Base-by-base conservation (phyloP, 345 rosid species). In the Punica granatum region DNA sequence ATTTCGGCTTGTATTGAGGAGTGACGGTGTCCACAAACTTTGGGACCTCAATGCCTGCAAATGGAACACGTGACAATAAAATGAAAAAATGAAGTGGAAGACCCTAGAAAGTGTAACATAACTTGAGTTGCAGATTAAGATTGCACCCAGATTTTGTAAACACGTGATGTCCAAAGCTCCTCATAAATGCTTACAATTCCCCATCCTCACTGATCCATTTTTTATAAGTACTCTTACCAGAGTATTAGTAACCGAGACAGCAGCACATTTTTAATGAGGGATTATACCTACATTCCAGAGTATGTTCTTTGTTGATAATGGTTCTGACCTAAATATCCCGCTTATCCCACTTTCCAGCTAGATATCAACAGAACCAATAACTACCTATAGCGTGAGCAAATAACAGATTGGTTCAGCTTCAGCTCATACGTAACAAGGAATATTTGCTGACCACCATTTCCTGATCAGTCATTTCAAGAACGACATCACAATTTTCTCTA, bases 1-100 rank as follows among this genome's bases (percentile, higher is more conserved):
- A 92, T 73, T 90, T 95, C 6, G 99, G 93, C 73, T 90, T 90
- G 88, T 88, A 95, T 53, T 95, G 76, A 71, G 98, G 98, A 42
- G 98, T 92, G 67, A 88, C 94, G 0, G 74, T 90, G 78, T 95
- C 99, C 34, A 82, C 94, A 63, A 23, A 92, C 85, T 90, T 95
- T 37, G 99, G 98, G 61, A 95, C 76, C 80, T 92, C 86, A 60
- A 92, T 34, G 49, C 86, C 99, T 95, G 86, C 74, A 81, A n/a
- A 48, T 37, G 51, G 75, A 59, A 23, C 37, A 36, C n/a, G 48
- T 33, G 41, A 54, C 5, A 41, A 4, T 23, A 25, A 58, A 16
- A 41, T 37, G n/a, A 18, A 25, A 12, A 49, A 34, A 15, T 25
- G 64, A 16, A 32, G 41, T n/a, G 35, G 1, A 41, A 32, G 28